phyloP scores from a whole-genome alignment of 305 asterid genomes.

The Fraxinus nigra region DNA sequence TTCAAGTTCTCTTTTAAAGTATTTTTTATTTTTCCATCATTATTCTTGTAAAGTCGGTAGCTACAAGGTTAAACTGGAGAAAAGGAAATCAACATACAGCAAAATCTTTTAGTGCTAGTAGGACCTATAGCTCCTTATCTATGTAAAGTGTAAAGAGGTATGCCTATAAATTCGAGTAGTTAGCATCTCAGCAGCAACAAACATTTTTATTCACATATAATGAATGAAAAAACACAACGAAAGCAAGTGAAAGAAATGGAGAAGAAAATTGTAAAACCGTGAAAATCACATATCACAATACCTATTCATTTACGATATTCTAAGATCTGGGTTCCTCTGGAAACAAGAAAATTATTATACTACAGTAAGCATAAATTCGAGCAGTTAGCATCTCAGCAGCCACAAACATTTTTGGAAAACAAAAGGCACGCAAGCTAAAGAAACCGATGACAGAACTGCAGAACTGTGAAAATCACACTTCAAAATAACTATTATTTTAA shows the following conservation, averaged over 20 bases:
- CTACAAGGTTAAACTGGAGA: background rate
- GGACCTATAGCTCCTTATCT: background rate
- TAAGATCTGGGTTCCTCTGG: background rate
- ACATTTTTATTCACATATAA: background rate
- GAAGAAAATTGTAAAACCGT: background rate
- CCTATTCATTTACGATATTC: background rate
- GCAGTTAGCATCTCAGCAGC: background rate
- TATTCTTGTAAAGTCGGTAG: background rate
- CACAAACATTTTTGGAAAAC: background rate
- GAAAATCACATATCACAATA: background rate
- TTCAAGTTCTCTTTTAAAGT: background rate
- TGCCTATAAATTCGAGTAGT: background rate
- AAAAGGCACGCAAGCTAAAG: background rate
- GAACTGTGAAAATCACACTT: background rate
- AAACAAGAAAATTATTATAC: background rate
- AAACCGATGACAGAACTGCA: background rate
- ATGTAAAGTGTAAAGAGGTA: background rate
- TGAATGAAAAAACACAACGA: background rate
- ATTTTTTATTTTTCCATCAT: background rate
- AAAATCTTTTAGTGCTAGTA: constrained; percentile 4
- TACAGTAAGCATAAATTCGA: background rate
- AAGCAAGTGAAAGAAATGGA: background rate
- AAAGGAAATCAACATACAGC: background rate
- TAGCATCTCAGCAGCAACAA: background rate
- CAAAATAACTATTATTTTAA: background rate